Base-by-base conservation (phyloP, 176 grass and related monocot genomes). In the Juncus effusus region DNA sequence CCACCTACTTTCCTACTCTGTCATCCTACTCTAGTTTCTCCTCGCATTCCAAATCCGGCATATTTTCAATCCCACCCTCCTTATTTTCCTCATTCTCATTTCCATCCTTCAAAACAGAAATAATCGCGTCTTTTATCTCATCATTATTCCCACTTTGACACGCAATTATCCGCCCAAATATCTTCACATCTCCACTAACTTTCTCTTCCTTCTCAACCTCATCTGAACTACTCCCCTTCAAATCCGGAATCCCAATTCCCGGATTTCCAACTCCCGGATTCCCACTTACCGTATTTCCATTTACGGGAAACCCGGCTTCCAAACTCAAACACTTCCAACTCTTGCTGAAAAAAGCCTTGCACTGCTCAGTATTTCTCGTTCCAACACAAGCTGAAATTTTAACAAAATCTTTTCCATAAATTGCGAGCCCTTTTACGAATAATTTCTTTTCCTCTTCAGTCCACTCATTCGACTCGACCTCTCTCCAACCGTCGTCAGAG, bases 271-370 rank as follows among this genome's bases (percentile, higher is more conserved):
- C 47, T 67, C 81, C 76, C 10, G 52, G 38, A 58, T 59, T 68
- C 7, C 52, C 47, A 69, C 19, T 28, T 28, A 28, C 19, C 19
- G 19, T 28, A 28, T 15, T 70, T 38, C 71, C 80, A 9, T 36
- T 70, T 42, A 65, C 77, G 64, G 80, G 85, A 69, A 79, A 77
- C 78, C 88, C 84, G 49, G 74, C 61, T 80, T 99, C 95, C 61
- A 99, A 78, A 59, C 85, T 81, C 52, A 99, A 83, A 62, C 82
- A 85, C 71, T 80, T 99, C 16, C 95, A 82, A 53, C 83, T 85
- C 76, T 99, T 99, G 65, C 85, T 89, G 61, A 94, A 99, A 81
- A 94, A 99, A 67, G 88, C 75, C 71, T 90, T 99, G 83, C 95
- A 99, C 36, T 99, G 95, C 44, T 90, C 86, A 64, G 65, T 78